Conservation (phyloP, 2,329 filamentous ascomycete species). For the Aspergillus novoparasiticus region DNA sequence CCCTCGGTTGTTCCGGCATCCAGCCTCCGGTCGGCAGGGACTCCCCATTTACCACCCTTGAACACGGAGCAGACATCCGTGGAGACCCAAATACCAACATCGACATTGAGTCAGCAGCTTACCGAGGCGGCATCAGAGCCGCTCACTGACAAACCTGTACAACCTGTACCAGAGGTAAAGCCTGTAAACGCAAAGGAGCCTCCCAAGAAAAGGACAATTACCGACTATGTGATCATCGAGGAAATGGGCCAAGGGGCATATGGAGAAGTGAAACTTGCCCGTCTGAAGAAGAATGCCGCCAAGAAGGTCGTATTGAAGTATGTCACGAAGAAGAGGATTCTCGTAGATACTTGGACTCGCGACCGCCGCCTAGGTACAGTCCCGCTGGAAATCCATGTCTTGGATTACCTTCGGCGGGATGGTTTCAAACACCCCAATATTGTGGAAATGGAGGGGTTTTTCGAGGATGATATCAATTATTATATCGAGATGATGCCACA, state of each 20-base stretch:
- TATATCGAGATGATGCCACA: slow-evolving; percentile 98
- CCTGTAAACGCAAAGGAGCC: slow-evolving; percentile 30
- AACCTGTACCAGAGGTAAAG: slow-evolving; percentile 35
- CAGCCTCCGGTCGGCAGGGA: slow-evolving; percentile 61
- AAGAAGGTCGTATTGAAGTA: slow-evolving; percentile 96
- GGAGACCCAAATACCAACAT: slow-evolving; percentile 44
- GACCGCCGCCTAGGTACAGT: slow-evolving; percentile 92
- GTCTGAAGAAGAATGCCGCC: slow-evolving; percentile 73
- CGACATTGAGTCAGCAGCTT: slow-evolving; percentile 55
- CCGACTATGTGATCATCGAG: slow-evolving; percentile 89
- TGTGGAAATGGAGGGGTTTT: slow-evolving; percentile 70
- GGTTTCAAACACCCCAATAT: slow-evolving; percentile 66
- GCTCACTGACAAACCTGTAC: slow-evolving; percentile 44
- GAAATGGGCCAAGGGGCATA: slow-evolving; percentile 99
- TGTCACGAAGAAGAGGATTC: slow-evolving; percentile 92
- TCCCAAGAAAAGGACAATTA: slow-evolving; percentile 75
- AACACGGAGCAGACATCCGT: slow-evolving; percentile 29
- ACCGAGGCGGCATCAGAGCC: slow-evolving; percentile 53
- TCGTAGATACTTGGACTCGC: slow-evolving; percentile 97
- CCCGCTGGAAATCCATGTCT: slow-evolving; percentile 92
- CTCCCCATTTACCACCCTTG: slow-evolving; percentile 26
- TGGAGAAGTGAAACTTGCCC: slow-evolving; percentile 92
- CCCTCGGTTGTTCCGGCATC: slow-evolving; percentile 80
- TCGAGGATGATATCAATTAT: slow-evolving; percentile 74
- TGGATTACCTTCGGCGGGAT: slow-evolving; percentile 85